phyloP scores from a whole-genome alignment of 2,329 filamentous ascomycete genomes.

The Thyridium curvatum region DNA sequence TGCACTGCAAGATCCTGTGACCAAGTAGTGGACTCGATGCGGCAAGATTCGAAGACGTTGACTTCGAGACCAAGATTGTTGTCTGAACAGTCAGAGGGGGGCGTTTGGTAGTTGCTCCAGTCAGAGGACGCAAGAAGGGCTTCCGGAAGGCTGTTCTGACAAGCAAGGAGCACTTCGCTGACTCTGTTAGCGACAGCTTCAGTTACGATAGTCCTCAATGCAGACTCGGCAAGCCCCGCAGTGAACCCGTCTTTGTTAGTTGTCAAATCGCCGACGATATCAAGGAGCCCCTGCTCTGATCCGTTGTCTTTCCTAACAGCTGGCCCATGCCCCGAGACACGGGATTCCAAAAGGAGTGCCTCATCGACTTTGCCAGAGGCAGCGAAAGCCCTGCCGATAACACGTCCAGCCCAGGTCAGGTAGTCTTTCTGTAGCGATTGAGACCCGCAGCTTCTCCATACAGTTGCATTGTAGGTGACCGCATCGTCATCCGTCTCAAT shows the following conservation, averaged over 20 bases:
- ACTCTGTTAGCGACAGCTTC: conserved; percentile 41
- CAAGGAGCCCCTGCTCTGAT: conserved; percentile 59
- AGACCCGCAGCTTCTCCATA: conserved; percentile 73
- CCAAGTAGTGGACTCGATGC: conserved; percentile 49
- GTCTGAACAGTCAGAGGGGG: conserved; percentile 43
- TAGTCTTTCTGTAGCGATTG: conserved; percentile 61
- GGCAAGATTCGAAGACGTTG: conserved; percentile 26
- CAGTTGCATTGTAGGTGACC: conserved; percentile 51
- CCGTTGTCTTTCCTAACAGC: conserved; percentile 35
- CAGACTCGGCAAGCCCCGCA: conserved; percentile 55
- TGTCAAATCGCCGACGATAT: conserved; percentile 55
- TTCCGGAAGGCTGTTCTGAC: conserved; percentile 44
- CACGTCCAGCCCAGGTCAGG: conserved; percentile 76
- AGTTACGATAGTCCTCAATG: conserved; percentile 50
- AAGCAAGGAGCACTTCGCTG: conserved; percentile 40
- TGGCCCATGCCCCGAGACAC: conserved; percentile 41
- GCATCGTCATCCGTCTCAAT: conserved; percentile 63
- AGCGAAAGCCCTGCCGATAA: conserved; percentile 78
- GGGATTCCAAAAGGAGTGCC: conserved; percentile 55
- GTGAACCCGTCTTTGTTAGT: conserved; percentile 48
- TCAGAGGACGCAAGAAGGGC: conserved; percentile 46
- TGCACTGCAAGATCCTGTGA: conserved; percentile 53
- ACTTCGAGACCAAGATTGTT: conserved; percentile 16
- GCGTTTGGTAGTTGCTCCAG: conserved; percentile 50
- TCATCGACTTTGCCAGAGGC: conserved; percentile 63